Base-by-base conservation (phyloP, 441 rosid genomes). In the Populus tomentosa region DNA sequence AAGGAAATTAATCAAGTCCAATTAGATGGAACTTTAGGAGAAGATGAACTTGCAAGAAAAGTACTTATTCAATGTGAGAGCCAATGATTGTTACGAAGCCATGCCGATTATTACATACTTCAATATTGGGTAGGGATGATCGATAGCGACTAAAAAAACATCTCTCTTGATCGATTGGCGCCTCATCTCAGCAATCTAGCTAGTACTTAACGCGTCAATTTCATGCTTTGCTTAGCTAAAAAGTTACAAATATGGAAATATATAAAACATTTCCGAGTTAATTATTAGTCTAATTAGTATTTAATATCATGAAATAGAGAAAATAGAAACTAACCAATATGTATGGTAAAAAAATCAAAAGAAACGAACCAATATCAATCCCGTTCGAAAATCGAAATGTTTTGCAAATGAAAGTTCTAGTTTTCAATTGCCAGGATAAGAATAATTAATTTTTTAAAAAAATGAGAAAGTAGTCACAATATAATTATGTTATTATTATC, bases 51-150 rank as follows among this genome's bases (percentile, higher is more conserved):
- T 67, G n/a, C 38, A 69, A 38, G 36, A 10, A 69, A 38, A 69
- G 65, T 23, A 62, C 42, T n/a, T 38, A 10, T 35, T 26, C 46
- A 42, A 28, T 74, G 61, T 33, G 11, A 40, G 64, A n/a, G 26
- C 77, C 71, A 75, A 75, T 75, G 28, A 75, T 75, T 46, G 50
- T 63, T 9, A 28, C 50, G 21, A 6, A 66, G 46, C 71, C 53
- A 65, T 66, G 71, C 71, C 64, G 46, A 67, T 75, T 35, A 75
- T 42, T 66, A 61, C 30, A 42, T 20, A 18, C 13, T 65, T 74
- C 63, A 28, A 28, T 28, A 42, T 26, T 36, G 5, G 28, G 70
- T 33, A 67, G 70, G 70, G 36, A 71, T 46, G 36, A 30, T 26
- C 5, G 65, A 62, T 10, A 23, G 65, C 65, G 65, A 62, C 5